A percentile compares a stretch with the other conserved stretches of the same genome.
Evolutionary conservation across 2,329 filamentous ascomycete genomes (phyloP).

Genomic region (Stagonosporopsis vannaccii): DNA sequence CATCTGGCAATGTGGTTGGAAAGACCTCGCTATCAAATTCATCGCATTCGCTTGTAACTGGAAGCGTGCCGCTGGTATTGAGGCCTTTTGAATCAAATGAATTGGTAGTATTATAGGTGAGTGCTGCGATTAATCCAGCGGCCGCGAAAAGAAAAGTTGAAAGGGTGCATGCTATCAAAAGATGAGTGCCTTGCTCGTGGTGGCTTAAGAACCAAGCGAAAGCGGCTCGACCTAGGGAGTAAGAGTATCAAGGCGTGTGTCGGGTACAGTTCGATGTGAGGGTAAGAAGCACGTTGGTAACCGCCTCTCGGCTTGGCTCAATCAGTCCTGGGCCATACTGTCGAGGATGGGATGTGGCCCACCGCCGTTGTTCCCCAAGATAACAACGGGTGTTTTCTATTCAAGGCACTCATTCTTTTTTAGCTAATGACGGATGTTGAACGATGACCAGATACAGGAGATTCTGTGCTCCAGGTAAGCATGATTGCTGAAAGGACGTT

Average conservation of each 20-base stretch:
- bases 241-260: background rate
- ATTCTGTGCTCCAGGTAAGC: background rate
- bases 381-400: background rate
- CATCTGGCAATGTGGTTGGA: background rate
- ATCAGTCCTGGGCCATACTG: background rate
- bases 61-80: background rate
- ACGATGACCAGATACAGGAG: constrained; percentile 6
- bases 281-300: background rate
- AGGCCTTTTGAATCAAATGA: background rate
- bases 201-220: too few species aligned
- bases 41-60: background rate
- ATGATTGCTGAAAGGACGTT: background rate
- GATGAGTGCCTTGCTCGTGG: background rate
- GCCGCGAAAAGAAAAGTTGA: background rate
- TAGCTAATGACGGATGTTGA: background rate
- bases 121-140: background rate
- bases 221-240: too few species aligned
- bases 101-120: background rate
- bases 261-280: background rate
- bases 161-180: background rate
- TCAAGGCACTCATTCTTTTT: background rate
- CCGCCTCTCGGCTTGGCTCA: background rate
- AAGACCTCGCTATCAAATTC: background rate
- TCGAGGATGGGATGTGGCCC: too few species aligned
- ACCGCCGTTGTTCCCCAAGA: background rate